Percentiles rank a stretch among this genome's conserved stretches.
These are phyloP conservation scores for Kingdonia uniflora DNA, from an alignment of 164 flowering plant genomes.

Conservation along the genomic window DNA sequence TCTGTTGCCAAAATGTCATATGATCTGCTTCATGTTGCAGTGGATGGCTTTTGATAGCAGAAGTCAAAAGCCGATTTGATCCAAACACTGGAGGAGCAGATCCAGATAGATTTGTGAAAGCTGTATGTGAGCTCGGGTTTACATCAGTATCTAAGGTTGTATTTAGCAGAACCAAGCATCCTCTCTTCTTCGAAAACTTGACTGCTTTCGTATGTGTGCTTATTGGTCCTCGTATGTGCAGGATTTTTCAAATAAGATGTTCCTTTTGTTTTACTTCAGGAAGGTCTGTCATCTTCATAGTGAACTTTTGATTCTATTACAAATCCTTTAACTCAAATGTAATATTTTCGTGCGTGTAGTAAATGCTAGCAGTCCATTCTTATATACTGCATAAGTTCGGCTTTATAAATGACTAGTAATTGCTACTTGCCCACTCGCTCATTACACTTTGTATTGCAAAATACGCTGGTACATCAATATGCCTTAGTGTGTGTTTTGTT, in stretches of 20 bases:
- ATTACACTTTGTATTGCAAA: too few species aligned
- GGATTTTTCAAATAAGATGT: constrained; percentile 96
- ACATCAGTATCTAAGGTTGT: constrained; percentile 36
- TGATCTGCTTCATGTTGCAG: constrained; percentile 25
- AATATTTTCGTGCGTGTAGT: too few species aligned
- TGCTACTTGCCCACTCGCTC: too few species aligned
- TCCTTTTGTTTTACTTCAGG: constrained; percentile 63
- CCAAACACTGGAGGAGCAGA: constrained; percentile 87
- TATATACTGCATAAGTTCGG: too few species aligned
- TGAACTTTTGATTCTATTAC: too few species aligned
- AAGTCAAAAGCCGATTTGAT: constrained; percentile 91
- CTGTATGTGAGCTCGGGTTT: constrained; percentile 72
- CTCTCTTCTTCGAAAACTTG: background rate
- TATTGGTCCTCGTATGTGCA: constrained; percentile 26
- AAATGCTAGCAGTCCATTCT: too few species aligned
- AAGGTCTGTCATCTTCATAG: constrained; percentile 37
- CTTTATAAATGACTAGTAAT: too few species aligned
- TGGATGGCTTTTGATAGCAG: constrained; percentile 94
- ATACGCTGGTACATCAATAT: too few species aligned
- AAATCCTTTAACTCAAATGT: background rate
- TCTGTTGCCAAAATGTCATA: too few species aligned
- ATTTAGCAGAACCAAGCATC: background rate
- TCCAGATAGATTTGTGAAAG: constrained; percentile 51
- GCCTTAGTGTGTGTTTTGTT: background rate
- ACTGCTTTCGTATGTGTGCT: background rate